phyloP scores from a whole-genome alignment of 352 stramenopile genomes.

The Phytophthora capsici region DNA sequence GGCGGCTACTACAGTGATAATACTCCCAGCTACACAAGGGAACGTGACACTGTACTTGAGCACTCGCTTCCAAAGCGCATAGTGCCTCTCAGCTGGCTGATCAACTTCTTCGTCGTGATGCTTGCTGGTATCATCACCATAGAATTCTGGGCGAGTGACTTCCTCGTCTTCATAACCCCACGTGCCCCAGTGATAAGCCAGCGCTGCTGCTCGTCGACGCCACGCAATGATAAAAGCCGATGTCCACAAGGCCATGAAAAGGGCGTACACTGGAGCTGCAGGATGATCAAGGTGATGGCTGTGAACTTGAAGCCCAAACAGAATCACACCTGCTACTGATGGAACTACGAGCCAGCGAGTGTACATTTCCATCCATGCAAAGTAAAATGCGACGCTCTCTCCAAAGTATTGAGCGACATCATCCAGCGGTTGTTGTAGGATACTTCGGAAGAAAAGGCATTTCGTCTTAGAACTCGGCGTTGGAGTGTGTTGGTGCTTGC shows the following conservation, averaged over 20 bases:
- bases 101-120: not conserved
- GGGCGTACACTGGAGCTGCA: slow-evolving; percentile 75
- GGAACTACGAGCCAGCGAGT: slow-evolving; percentile 89
- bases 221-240: slow-evolving; percentile 90
- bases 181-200: slow-evolving; percentile 91
- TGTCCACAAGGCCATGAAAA: slow-evolving; percentile 92
- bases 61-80: slow-evolving; percentile 76
- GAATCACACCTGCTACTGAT: slow-evolving; percentile 65
- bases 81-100: slow-evolving; percentile 39
- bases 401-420: slow-evolving; percentile 92
- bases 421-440: slow-evolving; percentile 84
- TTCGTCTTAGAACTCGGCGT: not conserved
- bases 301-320: slow-evolving; percentile 78
- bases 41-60: slow-evolving; percentile 82
- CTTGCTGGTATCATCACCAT: slow-evolving; percentile 43
- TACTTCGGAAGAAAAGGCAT: slow-evolving; percentile 33
- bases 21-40: slow-evolving; percentile 63
- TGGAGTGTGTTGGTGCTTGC: slow-evolving; percentile 14
- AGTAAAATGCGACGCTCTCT: slow-evolving; percentile 93
- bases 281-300: slow-evolving; percentile 79
- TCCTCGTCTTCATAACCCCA: slow-evolving; percentile 91
- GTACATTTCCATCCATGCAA: slow-evolving; percentile 93
- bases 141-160: slow-evolving; percentile 84
- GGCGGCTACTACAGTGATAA: slow-evolving; percentile 59
- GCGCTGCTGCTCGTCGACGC: slow-evolving; percentile 70